These are phyloP conservation scores for Monosporascus sp. DNA, from an alignment of 2,329 filamentous ascomycete genomes.

Conservation along the genomic window DNA sequence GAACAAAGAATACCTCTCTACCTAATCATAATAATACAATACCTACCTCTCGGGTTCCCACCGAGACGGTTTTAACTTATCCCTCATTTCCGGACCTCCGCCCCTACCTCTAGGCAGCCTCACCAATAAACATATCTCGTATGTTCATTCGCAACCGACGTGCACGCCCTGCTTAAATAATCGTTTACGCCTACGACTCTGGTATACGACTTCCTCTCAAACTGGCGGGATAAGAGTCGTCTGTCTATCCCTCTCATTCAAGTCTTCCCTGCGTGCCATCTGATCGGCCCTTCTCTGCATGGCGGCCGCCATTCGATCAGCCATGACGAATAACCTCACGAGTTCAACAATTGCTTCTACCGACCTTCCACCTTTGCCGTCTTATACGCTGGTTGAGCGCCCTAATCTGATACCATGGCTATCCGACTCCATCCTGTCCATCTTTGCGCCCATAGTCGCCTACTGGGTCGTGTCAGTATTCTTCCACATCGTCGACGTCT, in stretches of 20 bases:
- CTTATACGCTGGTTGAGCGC: constrained; percentile 68
- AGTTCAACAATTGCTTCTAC: constrained; percentile 32
- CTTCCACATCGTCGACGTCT: constrained; percentile 82
- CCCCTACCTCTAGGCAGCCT: no score
- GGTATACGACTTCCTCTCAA: no score
- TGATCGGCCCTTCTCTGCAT: neutral
- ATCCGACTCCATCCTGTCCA: constrained; percentile 73
- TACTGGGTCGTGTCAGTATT: constrained; percentile 86
- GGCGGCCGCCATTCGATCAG: constrained; percentile 1
- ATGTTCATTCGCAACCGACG: no score
- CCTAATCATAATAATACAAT: no score
- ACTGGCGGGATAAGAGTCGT: no score
- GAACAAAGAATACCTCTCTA: no score
- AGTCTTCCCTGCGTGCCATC: neutral
- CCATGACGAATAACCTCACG: constrained; percentile 45
- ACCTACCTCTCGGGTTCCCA: no score
- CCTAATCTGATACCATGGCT: constrained; percentile 71
- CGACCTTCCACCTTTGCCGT: constrained; percentile 77
- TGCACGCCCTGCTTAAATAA: no score
- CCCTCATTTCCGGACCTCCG: no score
- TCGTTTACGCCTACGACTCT: no score
- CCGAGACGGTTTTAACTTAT: no score
- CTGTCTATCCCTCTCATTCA: neutral
- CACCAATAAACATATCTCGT: no score
- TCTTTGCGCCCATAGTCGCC: constrained; percentile 70